Conservation (phyloP, 164 flowering plant species). For the Santalum album region DNA sequence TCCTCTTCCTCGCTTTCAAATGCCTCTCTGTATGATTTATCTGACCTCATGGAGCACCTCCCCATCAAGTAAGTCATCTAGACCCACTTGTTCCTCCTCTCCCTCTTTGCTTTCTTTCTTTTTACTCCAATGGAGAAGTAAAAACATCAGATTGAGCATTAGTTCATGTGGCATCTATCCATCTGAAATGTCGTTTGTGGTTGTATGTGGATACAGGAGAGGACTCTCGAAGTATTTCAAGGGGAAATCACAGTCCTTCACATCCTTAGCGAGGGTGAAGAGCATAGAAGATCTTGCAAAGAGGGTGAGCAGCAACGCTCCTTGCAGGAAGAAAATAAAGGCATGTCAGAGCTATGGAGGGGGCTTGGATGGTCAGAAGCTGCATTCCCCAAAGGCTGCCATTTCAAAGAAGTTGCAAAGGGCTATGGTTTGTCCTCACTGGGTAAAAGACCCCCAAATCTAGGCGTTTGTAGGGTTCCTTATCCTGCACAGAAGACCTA, state of each 20-base stretch:
- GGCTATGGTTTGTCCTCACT: slow-evolving; percentile 10
- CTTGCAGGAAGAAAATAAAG: slow-evolving; percentile 19
- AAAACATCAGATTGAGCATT: no score
- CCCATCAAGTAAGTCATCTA: slow-evolving; percentile 57
- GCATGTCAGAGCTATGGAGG: slow-evolving; percentile 30
- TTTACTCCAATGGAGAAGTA: no score
- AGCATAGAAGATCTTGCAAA: slow-evolving; percentile 41
- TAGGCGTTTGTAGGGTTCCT: slow-evolving; percentile 11
- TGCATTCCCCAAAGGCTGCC: slow-evolving; percentile 25
- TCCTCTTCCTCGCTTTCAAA: no score
- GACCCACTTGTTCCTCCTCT: no score
- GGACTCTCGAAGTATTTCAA: slow-evolving; percentile 43
- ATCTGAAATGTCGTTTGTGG: no score
- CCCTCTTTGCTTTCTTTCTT: no score
- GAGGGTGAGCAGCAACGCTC: no score
- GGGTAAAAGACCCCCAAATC: slow-evolving; percentile 2
- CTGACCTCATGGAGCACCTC: slow-evolving; percentile 77
- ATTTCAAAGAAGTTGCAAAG: slow-evolving; percentile 30
- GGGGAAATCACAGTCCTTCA: slow-evolving; percentile 43
- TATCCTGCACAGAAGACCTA: no score
- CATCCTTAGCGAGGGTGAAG: slow-evolving; percentile 31
- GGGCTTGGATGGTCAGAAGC: slow-evolving; percentile 15
- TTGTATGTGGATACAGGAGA: slow-evolving; percentile 24
- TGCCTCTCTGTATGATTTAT: slow-evolving; percentile 67
- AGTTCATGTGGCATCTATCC: no score